A percentile compares a stretch with the other conserved stretches of the same genome.
Conservation (phyloP, 768 basidiomycete genomes). For the Leccinum broughii region DNA sequence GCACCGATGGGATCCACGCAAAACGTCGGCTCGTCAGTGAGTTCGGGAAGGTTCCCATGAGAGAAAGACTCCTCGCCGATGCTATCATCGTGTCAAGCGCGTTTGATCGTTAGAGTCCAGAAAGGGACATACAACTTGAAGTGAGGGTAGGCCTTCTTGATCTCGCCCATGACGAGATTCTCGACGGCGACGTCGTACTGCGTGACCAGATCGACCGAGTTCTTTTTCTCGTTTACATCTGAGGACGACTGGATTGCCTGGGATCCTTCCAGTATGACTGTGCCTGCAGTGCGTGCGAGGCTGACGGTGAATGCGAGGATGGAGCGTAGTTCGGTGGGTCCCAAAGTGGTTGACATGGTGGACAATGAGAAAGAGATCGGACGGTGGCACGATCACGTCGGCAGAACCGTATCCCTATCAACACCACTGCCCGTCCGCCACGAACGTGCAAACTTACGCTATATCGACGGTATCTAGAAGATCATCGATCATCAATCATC, state of each 20-base stretch:
- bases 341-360: conserved; percentile 36
- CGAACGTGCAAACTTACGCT: conserved; percentile 10
- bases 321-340: conserved; percentile 48
- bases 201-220: conserved; percentile 92
- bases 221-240: conserved; percentile 82
- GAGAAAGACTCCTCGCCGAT: conserved; percentile 95
- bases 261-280: conserved; percentile 74
- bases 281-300: conserved; percentile 77
- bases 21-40: conserved; percentile 91
- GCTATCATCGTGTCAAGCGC: conserved; percentile 38
- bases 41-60: conserved; percentile 60
- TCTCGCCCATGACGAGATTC: conserved; percentile 72
- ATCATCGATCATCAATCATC: neutral
- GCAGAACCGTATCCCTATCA: neutral
- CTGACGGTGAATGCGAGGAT: conserved; percentile 67
- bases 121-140: conserved; percentile 74
- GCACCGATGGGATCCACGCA: conserved; percentile 94
- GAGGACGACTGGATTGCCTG: conserved; percentile 65
- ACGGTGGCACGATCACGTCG: neutral
- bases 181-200: conserved; percentile 94
- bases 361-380: neutral
- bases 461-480: conserved; percentile 7
- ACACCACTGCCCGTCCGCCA: neutral
- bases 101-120: neutral
- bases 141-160: conserved; percentile 63